Percentiles rank a stretch among this genome's conserved stretches.
Evolutionary conservation across 2,329 filamentous ascomycete species (phyloP).

Genomic region (Nothomitra cinnamomea): DNA sequence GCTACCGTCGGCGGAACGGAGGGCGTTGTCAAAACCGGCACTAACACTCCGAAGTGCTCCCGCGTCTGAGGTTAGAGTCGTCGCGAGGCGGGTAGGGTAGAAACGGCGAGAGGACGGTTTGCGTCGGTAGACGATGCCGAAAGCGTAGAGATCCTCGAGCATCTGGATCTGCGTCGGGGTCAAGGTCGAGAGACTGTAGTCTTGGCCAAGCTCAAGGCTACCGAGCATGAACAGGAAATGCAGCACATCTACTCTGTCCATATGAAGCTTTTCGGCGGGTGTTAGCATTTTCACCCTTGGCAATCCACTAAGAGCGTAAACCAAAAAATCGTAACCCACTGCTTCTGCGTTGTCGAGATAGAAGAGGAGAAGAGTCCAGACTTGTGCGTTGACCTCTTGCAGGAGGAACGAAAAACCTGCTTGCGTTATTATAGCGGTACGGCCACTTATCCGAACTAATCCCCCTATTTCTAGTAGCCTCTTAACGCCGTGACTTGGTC

Average conservation of each 20-base stretch:
- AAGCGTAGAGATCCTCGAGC: conserved; percentile 78
- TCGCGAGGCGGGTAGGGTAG: conserved; percentile 88
- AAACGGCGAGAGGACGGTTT: conserved; percentile 31
- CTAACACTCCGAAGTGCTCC: conserved; percentile 53
- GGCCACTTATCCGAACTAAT: conserved; percentile 48
- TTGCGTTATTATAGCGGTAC: conserved; percentile 62
- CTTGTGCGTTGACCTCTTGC: conserved; percentile 89
- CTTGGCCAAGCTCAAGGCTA: conserved; percentile 76
- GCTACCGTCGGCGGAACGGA: conserved; percentile 28
- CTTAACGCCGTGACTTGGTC: conserved; percentile 63
- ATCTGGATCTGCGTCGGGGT: conserved; percentile 71
- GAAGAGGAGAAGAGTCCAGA: conserved; percentile 86
- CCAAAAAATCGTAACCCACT: conserved; percentile 18
- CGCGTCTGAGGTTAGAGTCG: conserved; percentile 70
- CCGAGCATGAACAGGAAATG: conserved; percentile 93
- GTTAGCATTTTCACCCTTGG: conserved; percentile 1
- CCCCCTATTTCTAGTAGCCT: conserved; percentile 64
- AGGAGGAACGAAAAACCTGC: conserved; percentile 87
- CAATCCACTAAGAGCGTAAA: neutral
- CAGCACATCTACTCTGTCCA: conserved; percentile 85
- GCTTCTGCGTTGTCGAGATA: conserved; percentile 74
- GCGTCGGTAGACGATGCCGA: conserved; percentile 68
- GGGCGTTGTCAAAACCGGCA: conserved; percentile 50
- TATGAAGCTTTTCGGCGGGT: conserved; percentile 31
- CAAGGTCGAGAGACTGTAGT: conserved; percentile 75